Percentiles rank a stretch among this genome's conserved stretches.
These are phyloP conservation scores for Gossypium turneri DNA, from an alignment of 345 rosid genomes.

Conservation along the genomic window DNA sequence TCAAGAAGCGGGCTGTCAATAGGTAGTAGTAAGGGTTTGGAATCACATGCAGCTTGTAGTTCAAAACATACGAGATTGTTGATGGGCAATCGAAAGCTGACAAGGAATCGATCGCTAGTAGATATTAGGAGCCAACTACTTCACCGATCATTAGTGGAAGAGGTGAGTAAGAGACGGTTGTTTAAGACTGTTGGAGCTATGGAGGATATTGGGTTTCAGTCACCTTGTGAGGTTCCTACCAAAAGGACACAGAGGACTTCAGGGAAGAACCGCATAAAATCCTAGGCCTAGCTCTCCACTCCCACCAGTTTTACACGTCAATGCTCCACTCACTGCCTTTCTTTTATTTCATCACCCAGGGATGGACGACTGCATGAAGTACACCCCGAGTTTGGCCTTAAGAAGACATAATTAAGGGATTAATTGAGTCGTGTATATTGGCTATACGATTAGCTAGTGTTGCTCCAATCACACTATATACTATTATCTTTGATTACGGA, in stretches of 20 bases:
- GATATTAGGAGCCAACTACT: slow-evolving; percentile 59
- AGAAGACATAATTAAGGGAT: too few relatives aligned
- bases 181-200: slow-evolving; percentile 73
- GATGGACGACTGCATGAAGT: not conserved
- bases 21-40: slow-evolving; percentile 22
- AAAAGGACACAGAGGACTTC: slow-evolving; percentile 18
- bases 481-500: not conserved
- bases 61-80: slow-evolving; percentile 29
- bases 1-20: slow-evolving; percentile 31
- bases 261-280: slow-evolving; percentile 25
- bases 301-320: slow-evolving; percentile 6
- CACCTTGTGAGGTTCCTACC: slow-evolving; percentile 42
- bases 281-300: slow-evolving; percentile 14
- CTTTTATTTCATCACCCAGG: not conserved
- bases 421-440: not conserved
- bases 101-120: slow-evolving; percentile 63
- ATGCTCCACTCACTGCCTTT: slow-evolving; percentile 3
- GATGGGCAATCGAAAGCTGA: slow-evolving; percentile 31
- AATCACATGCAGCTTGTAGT: slow-evolving; percentile 35
- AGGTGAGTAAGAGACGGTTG: slow-evolving; percentile 52
- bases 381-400: not conserved
- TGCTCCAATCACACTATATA: not conserved
- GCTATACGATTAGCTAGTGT: not conserved
- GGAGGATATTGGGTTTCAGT: slow-evolving; percentile 63
- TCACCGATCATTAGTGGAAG: slow-evolving; percentile 58